Evolutionary conservation across 225 moss, liverwort and hornwort genomes (phyloP).

Genomic region (Sphagnum contortum): DNA sequence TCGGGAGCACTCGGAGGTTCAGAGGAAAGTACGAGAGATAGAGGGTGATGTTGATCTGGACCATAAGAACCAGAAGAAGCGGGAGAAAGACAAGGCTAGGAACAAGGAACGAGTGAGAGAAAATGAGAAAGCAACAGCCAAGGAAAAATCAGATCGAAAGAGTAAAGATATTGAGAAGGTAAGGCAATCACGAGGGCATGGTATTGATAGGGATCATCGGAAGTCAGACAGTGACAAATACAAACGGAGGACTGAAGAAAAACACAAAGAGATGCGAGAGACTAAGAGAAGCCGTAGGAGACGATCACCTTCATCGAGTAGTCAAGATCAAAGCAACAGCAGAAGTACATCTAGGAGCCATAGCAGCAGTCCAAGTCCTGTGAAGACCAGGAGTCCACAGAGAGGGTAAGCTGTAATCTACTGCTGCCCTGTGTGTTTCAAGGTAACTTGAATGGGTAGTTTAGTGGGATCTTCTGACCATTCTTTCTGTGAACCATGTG

Average conservation of each 20-base stretch:
- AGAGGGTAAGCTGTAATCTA: conserved; percentile 35
- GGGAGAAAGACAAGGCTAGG: conserved; percentile 44
- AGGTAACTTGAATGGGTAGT: too few species aligned
- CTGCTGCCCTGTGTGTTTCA: too few species aligned
- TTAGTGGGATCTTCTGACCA: too few species aligned
- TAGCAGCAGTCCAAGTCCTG: conserved; percentile 64
- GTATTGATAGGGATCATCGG: background rate
- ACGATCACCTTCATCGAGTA: conserved; percentile 69
- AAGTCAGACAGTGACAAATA: conserved; percentile 48
- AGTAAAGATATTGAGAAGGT: conserved; percentile 51
- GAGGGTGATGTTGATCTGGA: conserved; percentile 24
- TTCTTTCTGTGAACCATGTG: too few species aligned
- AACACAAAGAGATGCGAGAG: conserved; percentile 42
- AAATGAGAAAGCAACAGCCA: conserved; percentile 66
- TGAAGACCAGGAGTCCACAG: conserved; percentile 53
- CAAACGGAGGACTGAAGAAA: conserved; percentile 53
- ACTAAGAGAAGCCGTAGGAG: conserved; percentile 42
- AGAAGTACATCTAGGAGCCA: conserved; percentile 68
- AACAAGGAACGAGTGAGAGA: conserved; percentile 48
- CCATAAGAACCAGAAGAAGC: conserved; percentile 33
- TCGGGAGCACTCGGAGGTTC: conserved; percentile 15
- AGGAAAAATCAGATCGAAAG: conserved; percentile 42
- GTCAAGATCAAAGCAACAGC: conserved; percentile 59
- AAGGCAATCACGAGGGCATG: conserved; percentile 40
- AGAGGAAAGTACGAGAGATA: conserved; percentile 23